Conservation (phyloP, 2,329 filamentous ascomycete species). For the Ceratocystis albifundus region DNA sequence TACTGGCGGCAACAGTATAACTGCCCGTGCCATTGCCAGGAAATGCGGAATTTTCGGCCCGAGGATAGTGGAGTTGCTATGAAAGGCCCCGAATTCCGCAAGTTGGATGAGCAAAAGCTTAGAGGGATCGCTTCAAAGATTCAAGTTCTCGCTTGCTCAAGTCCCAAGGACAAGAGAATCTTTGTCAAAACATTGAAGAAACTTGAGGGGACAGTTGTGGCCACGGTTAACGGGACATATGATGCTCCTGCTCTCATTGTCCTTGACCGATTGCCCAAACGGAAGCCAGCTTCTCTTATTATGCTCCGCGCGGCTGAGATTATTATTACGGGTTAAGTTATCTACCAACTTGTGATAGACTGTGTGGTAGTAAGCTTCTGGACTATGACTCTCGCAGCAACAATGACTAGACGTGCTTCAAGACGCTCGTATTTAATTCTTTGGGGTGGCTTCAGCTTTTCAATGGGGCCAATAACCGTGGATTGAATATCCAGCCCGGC, state of each 20-base stretch:
- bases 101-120: constrained; percentile 48
- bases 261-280: constrained; percentile 37
- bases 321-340: constrained; percentile 51
- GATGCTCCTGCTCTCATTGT: constrained; percentile 42
- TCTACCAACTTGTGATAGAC: constrained; percentile 49
- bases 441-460: constrained; percentile 69
- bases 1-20: constrained; percentile 59
- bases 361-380: constrained; percentile 45
- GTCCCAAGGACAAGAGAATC: constrained; percentile 54
- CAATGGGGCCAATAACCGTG: constrained; percentile 72
- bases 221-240: constrained; percentile 53
- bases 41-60: constrained; percentile 56
- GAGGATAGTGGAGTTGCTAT: constrained; percentile 47
- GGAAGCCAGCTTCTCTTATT: constrained; percentile 61
- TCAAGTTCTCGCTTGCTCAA: constrained; percentile 53
- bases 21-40: constrained; percentile 59
- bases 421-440: constrained; percentile 56
- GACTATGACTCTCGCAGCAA: constrained; percentile 35
- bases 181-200: constrained; percentile 49
- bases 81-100: constrained; percentile 57
- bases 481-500: constrained; percentile 78
- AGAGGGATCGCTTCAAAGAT: constrained; percentile 46
- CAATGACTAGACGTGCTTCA: constrained; percentile 36
- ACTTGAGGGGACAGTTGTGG: constrained; percentile 48
- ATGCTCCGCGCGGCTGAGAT: constrained; percentile 59